phyloP scores from a whole-genome alignment of 2,329 filamentous ascomycete species.

The Aureobasidium musti region DNA sequence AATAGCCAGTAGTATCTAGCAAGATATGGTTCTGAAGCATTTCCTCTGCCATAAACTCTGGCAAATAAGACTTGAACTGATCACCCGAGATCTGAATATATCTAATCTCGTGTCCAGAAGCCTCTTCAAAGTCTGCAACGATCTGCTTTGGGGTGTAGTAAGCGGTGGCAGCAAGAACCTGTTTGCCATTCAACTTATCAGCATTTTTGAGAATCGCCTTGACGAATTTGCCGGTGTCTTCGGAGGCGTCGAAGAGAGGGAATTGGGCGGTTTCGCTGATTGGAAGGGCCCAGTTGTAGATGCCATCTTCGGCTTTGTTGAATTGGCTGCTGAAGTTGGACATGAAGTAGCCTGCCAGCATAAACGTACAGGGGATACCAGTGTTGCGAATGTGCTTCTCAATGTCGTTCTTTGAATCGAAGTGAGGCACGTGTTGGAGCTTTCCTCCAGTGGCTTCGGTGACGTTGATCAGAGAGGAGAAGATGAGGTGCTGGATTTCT shows the following conservation, averaged over 20 bases:
- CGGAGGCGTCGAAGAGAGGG: conserved; percentile 36
- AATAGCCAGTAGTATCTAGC: conserved; percentile 37
- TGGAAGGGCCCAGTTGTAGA: conserved; percentile 34
- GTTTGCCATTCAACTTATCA: conserved; percentile 34
- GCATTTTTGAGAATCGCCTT: conserved; percentile 35
- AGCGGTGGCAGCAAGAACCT: conserved; percentile 35
- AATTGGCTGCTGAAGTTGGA: conserved; percentile 16
- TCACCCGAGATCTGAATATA: conserved; percentile 36
- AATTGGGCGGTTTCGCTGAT: conserved; percentile 36
- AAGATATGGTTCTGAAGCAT: conserved; percentile 38
- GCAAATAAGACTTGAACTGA: conserved; percentile 35
- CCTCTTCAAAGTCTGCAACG: conserved; percentile 33
- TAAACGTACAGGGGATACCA: conserved; percentile 36
- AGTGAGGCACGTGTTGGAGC: conserved; percentile 42
- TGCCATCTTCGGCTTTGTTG: conserved; percentile 32
- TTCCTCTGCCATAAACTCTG: conserved; percentile 35
- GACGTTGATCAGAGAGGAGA: conserved; percentile 39
- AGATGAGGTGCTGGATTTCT: conserved; percentile 46
- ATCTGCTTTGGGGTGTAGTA: conserved; percentile 39
- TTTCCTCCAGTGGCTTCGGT: conserved; percentile 39
- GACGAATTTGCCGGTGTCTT: conserved; percentile 37
- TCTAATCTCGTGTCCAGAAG: conserved; percentile 34
- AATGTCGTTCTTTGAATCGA: conserved; percentile 44
- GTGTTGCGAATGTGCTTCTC: conserved; percentile 39
- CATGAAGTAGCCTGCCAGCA: conserved; percentile 36